Evolutionary conservation across 139 green algal species (phyloP), one percentile per base, ranked within the genome.

Genomic region (Pseudopediastrum boryanum): DNA sequence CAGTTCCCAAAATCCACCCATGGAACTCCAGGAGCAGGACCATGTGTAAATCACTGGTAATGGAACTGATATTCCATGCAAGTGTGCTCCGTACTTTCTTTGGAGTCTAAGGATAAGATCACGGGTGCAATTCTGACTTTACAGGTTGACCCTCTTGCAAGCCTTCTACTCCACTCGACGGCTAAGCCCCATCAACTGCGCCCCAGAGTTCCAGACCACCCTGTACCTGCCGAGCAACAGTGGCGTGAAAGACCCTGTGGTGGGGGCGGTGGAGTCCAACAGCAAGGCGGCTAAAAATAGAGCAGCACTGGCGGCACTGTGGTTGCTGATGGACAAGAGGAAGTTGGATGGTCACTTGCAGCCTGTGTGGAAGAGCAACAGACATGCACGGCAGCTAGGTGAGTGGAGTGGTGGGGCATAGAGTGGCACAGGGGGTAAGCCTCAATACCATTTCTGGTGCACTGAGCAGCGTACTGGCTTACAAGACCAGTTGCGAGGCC

Each of bases 181-280:
- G 5, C 38, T 35, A 7, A 50, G 5, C 36, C 31, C 63, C 38
- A 8, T 27, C 9, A 33, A 9, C 29, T 25, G 31, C 16, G 5
- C 12, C n/a, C 35, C 44, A 31, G 48, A 21, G 48, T 77, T 67
- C n/a, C 1, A 27, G 13, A 67, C 50, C 12, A 77, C 51, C 1
- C 43, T 77, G 8, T 67, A 77, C 44, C 35, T 77, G 3, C 70
- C 69, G 33, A 76, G 69, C 51, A 77, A 67, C 70, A 67, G 70
- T 38, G 50, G 70, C 50, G 23, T 66, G 2, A 16, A 36, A n/a
- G 58, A n/a, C n/a, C n/a, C n/a, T n/a, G n/a, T n/a, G n/a, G n/a
- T n/a, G n/a, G n/a, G n/a, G n/a, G n/a, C n/a, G n/a, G n/a, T n/a
- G n/a, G n/a, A n/a, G n/a, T 54, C 31, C 44, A n/a, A n/a, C n/a